A percentile compares a stretch with the other conserved stretches of the same genome.
Conservation (phyloP, 148 eudicot genomes). For the Rhododendron simsii region DNA sequence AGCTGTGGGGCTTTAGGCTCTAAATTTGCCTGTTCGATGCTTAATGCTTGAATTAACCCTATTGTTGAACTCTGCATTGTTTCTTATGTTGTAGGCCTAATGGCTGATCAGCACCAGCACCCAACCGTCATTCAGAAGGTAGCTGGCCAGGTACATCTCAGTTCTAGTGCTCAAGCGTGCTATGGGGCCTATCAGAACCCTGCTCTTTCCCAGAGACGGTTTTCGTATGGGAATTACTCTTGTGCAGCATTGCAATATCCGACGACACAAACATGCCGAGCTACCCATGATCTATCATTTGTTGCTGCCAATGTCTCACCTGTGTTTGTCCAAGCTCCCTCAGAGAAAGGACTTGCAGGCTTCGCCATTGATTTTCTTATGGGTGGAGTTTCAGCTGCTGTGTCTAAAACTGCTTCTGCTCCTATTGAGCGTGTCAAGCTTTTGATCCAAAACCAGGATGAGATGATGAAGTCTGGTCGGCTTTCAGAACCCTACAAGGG, state of each 20-base stretch:
- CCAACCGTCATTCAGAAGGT: slow-evolving; percentile 28
- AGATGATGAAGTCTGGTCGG: slow-evolving; percentile 40
- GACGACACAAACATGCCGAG: not conserved
- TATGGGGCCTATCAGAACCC: slow-evolving; percentile 17
- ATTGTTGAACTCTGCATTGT: no score
- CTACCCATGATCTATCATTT: slow-evolving; percentile 15
- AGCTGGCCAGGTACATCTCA: slow-evolving; percentile 30
- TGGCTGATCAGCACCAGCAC: slow-evolving; percentile 27
- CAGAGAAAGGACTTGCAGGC: slow-evolving; percentile 27
- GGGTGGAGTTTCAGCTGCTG: slow-evolving; percentile 50
- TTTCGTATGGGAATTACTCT: slow-evolving; percentile 28
- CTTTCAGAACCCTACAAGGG: slow-evolving; percentile 50
- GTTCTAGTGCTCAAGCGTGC: slow-evolving; percentile 18
- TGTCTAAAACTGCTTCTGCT: slow-evolving; percentile 43
- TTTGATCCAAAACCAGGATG: slow-evolving; percentile 45
- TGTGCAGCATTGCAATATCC: slow-evolving; percentile 28
- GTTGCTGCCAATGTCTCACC: slow-evolving; percentile 28
- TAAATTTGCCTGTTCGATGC: not conserved
- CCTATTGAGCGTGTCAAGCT: slow-evolving; percentile 47
- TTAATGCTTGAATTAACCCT: no score
- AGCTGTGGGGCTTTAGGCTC: not conserved
- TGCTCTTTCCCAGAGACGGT: slow-evolving; percentile 13
- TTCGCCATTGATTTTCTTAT: slow-evolving; percentile 44
- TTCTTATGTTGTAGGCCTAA: not conserved
- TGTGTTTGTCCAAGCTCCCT: slow-evolving; percentile 36